Evolutionary conservation across 805 yeast species (phyloP), one percentile per base, ranked within the genome.

Genomic region (Hanseniaspora valbyensis): DNA sequence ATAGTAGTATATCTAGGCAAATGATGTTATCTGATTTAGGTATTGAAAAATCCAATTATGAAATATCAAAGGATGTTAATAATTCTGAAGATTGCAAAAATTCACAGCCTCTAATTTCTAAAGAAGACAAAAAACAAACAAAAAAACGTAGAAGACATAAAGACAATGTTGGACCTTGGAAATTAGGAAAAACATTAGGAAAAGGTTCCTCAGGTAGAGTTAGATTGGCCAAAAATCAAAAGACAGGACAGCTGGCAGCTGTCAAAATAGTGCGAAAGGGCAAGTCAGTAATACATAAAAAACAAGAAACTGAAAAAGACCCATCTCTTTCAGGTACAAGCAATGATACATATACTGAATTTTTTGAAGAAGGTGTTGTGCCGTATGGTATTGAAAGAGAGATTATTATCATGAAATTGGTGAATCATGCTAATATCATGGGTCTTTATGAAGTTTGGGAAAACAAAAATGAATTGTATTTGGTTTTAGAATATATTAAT

Each of bases 361-460:
- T 68, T 3, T 57, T 67, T 44, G 77, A 74, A 52, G 73, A 74
- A n/a, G 69, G 72, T 14, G 86, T 87, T 1, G 73, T 84, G 52
- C 95, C 96, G 2, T 88, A 90, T 63, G 98, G 98, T 36, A 90
- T 92, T 41, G 98, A 92, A 67, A 76, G 97, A 57, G 98, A 92
- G 64, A 95, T 92, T 55, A 89, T 92, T 58, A 92, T 92, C 58
- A 92, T 90, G 98, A 92, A 92, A 67, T 73, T 92, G 38, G 77
- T 92, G 42, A 85, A 92, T 54, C 97, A 92, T 65, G 87, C 95
- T 12, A 90, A 92, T 61, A 92, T 92, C 22, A 80, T 92, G 76
- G 83, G 92, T 24, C 71, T 92, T 36, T 92, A 88, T 63, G 98
- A 92, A 62, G 98, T 92, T 22, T 92, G 97, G 97, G 98, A 92